Evolutionary conservation across 352 stramenopile species (phyloP).

Genomic region (Sclerospora graminicola): DNA sequence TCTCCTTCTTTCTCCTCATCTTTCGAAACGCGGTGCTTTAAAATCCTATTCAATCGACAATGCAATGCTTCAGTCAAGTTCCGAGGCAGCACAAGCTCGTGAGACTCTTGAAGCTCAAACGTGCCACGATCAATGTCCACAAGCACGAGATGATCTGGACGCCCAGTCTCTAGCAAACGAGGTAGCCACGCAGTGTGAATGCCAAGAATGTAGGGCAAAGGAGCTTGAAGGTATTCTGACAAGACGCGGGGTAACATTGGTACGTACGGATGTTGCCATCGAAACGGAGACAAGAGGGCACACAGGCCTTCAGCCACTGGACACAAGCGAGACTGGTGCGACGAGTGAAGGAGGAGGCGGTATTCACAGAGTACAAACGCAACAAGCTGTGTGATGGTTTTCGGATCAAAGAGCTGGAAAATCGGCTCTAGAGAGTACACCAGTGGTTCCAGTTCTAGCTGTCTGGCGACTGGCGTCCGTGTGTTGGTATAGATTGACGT

Average conservation of each 20-base stretch:
- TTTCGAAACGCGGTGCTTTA: slow-evolving; percentile 5
- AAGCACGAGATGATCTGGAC: slow-evolving; percentile 74
- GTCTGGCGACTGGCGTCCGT: slow-evolving; percentile 36
- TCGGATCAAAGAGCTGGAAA: slow-evolving; percentile 68
- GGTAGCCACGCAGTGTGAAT: slow-evolving; percentile 67
- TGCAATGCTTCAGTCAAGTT: slow-evolving; percentile 38
- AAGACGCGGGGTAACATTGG: slow-evolving; percentile 70
- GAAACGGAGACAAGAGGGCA: slow-evolving; percentile 76
- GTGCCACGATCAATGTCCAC: slow-evolving; percentile 67
- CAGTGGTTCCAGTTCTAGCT: slow-evolving; percentile 48
- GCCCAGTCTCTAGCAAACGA: slow-evolving; percentile 48
- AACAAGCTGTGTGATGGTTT: slow-evolving; percentile 58
- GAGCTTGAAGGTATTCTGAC: slow-evolving; percentile 77
- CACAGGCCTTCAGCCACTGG: slow-evolving; percentile 66
- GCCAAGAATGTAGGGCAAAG: slow-evolving; percentile 73
- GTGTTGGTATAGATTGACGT: slow-evolving; percentile 51
- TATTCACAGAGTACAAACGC: slow-evolving; percentile 70
- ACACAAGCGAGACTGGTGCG: slow-evolving; percentile 61
- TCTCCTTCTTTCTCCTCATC: no score
- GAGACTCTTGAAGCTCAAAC: slow-evolving; percentile 44
- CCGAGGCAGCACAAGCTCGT: slow-evolving; percentile 44
- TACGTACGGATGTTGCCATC: slow-evolving; percentile 80
- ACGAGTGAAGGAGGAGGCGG: slow-evolving; percentile 67
- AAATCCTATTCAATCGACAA: slow-evolving; percentile 37
- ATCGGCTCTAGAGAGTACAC: slow-evolving; percentile 60